Evolutionary conservation across 257 asterid species (phyloP).

Genomic region (Solanum appendiculatum): DNA sequence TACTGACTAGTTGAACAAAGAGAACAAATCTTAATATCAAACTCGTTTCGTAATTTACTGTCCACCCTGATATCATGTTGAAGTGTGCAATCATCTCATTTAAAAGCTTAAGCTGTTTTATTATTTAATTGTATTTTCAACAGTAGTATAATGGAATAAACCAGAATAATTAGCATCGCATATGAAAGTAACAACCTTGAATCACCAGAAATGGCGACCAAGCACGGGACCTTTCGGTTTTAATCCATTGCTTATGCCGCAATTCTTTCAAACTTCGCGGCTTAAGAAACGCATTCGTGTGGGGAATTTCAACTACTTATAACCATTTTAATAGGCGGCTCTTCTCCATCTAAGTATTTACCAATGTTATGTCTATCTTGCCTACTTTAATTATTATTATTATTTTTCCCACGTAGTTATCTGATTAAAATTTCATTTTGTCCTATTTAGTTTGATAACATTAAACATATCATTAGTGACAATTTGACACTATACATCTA

Average conservation of each 20-base stretch:
- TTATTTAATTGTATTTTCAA: too few species aligned
- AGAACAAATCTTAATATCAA: too few species aligned
- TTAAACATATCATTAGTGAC: neutral
- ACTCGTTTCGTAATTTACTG: neutral
- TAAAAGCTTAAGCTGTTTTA: too few species aligned
- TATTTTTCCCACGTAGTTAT: neutral
- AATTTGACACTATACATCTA: neutral
- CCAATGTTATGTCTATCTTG: neutral
- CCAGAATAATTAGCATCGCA: neutral
- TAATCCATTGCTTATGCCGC: neutral
- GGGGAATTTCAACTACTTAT: neutral
- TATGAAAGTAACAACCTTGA: neutral
- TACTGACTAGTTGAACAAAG: neutral
- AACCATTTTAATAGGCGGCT: neutral
- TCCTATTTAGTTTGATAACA: neutral
- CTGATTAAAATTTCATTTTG: neutral
- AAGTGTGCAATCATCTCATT: too few species aligned
- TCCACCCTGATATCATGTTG: neutral
- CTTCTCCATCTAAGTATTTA: neutral
- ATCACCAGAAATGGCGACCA: neutral
- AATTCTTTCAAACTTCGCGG: neutral
- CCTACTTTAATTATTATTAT: neutral
- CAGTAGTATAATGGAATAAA: neutral
- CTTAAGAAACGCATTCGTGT: neutral
- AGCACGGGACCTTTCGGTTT: neutral